These are phyloP conservation scores for Tilletia walkeri DNA, from an alignment of 1,284 basidiomycete genomes.

Conservation along the genomic window DNA sequence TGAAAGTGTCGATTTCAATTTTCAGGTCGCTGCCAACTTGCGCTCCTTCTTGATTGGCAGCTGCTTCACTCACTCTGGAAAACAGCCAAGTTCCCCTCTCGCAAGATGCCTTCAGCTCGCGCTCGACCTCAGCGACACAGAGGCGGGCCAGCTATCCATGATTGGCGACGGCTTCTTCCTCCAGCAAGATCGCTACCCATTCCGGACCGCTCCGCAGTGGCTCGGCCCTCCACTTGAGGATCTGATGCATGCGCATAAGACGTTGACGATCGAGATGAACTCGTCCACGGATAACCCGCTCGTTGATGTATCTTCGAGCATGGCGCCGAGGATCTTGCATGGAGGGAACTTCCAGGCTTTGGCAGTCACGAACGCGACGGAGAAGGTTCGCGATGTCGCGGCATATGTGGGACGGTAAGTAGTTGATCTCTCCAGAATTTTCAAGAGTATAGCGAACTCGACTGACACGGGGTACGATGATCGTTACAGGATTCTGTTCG, in stretches of 20 bases:
- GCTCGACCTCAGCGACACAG: slow-evolving; percentile 1
- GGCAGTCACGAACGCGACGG: slow-evolving; percentile 7
- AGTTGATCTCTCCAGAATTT: background rate
- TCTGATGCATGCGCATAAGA: slow-evolving; percentile 66
- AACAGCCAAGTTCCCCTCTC: background rate
- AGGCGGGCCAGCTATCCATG: background rate
- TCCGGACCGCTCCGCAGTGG: slow-evolving; percentile 59
- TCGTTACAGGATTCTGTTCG: slow-evolving; percentile 17
- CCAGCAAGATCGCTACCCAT: slow-evolving; percentile 2
- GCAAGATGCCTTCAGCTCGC: slow-evolving; percentile 5
- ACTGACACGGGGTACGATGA: background rate
- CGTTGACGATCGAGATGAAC: slow-evolving; percentile 75
- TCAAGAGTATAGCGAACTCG: background rate
- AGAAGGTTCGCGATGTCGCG: slow-evolving; percentile 6
- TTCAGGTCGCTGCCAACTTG: slow-evolving; percentile 7
- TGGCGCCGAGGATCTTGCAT: slow-evolving; percentile 66
- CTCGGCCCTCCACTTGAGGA: slow-evolving; percentile 82
- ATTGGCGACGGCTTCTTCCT: slow-evolving; percentile 14
- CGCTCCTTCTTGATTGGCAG: slow-evolving; percentile 10
- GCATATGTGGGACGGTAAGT: slow-evolving; percentile 6
- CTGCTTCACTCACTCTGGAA: background rate
- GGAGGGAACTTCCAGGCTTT: slow-evolving; percentile 81
- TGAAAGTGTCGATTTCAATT: no score
- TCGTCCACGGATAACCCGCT: slow-evolving; percentile 65
- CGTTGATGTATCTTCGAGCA: background rate